Conservation (phyloP, 495 filamentous ascomycete species). For the Xylaria scruposa region DNA sequence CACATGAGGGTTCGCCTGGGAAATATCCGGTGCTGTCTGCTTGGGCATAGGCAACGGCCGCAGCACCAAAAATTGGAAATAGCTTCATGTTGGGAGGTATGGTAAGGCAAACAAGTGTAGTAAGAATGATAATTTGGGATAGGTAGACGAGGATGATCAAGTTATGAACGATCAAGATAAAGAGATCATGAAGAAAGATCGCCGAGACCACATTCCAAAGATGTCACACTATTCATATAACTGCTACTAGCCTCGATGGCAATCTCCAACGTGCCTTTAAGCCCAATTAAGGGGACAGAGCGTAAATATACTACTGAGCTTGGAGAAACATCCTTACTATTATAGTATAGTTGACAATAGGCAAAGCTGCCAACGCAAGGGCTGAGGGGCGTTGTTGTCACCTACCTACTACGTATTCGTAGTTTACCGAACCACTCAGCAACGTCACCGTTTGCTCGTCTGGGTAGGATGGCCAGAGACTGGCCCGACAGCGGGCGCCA, state of each 20-base stretch:
- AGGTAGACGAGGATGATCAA: background rate
- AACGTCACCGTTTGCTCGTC: constrained; percentile 5
- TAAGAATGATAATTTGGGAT: background rate
- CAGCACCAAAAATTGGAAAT: constrained; percentile 7
- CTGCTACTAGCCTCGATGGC: background rate
- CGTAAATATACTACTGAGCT: background rate
- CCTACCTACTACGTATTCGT: background rate
- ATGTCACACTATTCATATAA: background rate
- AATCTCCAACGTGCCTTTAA: background rate
- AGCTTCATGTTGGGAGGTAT: constrained; percentile 20
- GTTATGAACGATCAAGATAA: constrained; percentile 10
- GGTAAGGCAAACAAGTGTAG: background rate
- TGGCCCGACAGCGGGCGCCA: background rate
- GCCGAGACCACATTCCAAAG: constrained; percentile 18
- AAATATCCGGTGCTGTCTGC: constrained; percentile 30
- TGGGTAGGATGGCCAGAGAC: constrained; percentile 9
- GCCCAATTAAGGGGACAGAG: background rate
- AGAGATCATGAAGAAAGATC: background rate
- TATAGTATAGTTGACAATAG: constrained; percentile 10
- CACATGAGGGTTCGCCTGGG: constrained; percentile 28
- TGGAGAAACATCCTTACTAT: constrained; percentile 20
- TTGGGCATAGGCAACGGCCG: constrained; percentile 21
- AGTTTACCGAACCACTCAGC: constrained; percentile 3
- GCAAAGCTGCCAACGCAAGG: constrained; percentile 22
- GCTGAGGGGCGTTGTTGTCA: constrained; percentile 3